A percentile compares a stretch with the other conserved stretches of the same genome.
Evolutionary conservation across 2,329 filamentous ascomycete genomes (phyloP).

Genomic region (Lecanoromycetidae sp.): DNA sequence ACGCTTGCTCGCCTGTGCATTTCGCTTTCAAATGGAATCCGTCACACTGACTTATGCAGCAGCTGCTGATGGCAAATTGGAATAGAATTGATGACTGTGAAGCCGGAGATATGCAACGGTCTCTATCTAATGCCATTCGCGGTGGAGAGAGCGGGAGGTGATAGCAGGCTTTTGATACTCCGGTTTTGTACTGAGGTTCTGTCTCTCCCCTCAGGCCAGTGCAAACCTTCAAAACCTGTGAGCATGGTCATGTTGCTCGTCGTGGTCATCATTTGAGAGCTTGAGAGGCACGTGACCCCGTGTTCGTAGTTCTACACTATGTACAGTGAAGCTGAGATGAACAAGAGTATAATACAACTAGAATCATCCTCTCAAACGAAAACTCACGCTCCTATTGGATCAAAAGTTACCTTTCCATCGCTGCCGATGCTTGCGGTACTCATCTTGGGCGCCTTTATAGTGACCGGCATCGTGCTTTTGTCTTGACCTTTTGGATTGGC

Average conservation of each 20-base stretch:
- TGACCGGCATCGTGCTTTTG: not conserved
- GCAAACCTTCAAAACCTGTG: no score
- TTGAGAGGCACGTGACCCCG: not conserved
- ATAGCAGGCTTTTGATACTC: not conserved
- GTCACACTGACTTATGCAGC: not conserved
- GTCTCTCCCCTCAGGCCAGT: no score
- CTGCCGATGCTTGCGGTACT: conserved; percentile 14
- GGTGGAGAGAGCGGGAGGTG: not conserved
- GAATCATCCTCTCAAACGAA: not conserved
- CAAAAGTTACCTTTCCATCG: conserved; percentile 16
- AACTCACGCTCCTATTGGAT: not conserved
- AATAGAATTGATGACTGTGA: not conserved
- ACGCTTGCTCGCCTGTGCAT: not conserved
- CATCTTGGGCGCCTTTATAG: conserved; percentile 12
- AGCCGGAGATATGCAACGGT: not conserved
- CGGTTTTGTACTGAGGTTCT: not conserved
- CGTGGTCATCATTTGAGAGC: not conserved
- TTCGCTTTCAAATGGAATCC: not conserved
- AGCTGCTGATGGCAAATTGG: not conserved
- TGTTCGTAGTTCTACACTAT: not conserved
- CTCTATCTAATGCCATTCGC: not conserved
- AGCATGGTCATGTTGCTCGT: no score
- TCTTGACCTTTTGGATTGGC: not conserved
- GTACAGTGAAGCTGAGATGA: not conserved
- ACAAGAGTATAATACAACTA: not conserved